Conservation (phyloP, 1,284 basidiomycete species). For the Leccinum pachyderme region DNA sequence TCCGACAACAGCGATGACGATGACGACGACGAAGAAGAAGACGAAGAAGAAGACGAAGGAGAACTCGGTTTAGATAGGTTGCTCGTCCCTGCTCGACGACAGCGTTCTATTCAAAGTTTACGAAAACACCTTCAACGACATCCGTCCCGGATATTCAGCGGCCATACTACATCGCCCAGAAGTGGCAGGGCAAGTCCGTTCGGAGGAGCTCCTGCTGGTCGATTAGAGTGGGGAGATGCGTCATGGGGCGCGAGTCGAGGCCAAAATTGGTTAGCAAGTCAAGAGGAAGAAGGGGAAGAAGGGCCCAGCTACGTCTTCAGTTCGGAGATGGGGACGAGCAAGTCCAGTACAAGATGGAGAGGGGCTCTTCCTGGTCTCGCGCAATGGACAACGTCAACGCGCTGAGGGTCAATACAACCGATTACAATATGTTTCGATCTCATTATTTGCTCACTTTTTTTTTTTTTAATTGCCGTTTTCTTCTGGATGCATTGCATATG, state of each 20-base stretch:
- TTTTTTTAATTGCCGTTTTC: background rate
- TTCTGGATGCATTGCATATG: slow-evolving; percentile 12
- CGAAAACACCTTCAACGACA: slow-evolving; percentile 52
- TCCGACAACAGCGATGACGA: slow-evolving; percentile 27
- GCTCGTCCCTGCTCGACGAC: slow-evolving; percentile 67
- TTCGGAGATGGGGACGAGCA: slow-evolving; percentile 10
- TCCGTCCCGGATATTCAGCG: slow-evolving; percentile 2
- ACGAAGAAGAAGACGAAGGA: slow-evolving; percentile 50
- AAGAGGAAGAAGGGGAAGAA: slow-evolving; percentile 28
- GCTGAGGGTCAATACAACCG: background rate
- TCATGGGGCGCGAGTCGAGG: slow-evolving; percentile 27
- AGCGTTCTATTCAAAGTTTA: slow-evolving; percentile 66
- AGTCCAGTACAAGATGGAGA: slow-evolving; percentile 20
- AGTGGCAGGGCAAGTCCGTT: slow-evolving; percentile 24
- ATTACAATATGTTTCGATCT: background rate
- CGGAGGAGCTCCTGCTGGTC: slow-evolving; percentile 3
- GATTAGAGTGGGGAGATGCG: slow-evolving; percentile 17
- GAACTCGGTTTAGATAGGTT: slow-evolving; percentile 65
- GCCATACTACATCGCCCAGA: slow-evolving; percentile 13
- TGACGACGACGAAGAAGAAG: slow-evolving; percentile 29
- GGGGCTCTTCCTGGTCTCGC: slow-evolving; percentile 26
- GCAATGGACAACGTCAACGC: slow-evolving; percentile 29
- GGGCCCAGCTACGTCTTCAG: slow-evolving; percentile 13
- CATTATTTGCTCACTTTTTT: slow-evolving; percentile 3
- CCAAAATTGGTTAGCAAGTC: slow-evolving; percentile 20